These are phyloP conservation scores for Heterobasidion occidentale DNA, from an alignment of 1,284 basidiomycete species.

Conservation along the genomic window DNA sequence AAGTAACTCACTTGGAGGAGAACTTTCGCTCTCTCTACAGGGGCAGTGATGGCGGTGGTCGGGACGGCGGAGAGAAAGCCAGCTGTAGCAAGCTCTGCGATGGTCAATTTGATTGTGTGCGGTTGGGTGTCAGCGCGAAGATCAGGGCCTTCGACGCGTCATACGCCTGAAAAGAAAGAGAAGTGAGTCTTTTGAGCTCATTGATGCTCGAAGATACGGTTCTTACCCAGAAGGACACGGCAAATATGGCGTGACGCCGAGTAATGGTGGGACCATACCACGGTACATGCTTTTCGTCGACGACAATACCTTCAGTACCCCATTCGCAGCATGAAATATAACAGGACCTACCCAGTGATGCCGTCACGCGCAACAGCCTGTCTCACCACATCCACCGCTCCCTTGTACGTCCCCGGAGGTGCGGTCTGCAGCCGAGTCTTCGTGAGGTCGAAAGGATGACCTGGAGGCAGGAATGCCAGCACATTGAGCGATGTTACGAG, in stretches of 20 bases:
- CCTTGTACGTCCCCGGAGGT: conserved; percentile 82
- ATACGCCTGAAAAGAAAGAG: conserved; percentile 60
- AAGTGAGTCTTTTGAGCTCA: background rate
- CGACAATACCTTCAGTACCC: background rate
- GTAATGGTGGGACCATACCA: conserved; percentile 91
- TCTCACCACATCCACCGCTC: conserved; percentile 89
- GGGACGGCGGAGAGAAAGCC: conserved; percentile 95
- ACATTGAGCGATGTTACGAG: background rate
- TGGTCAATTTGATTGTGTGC: conserved; percentile 61
- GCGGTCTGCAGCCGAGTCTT: conserved; percentile 97
- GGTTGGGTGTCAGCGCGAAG: conserved; percentile 61
- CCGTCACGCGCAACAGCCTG: conserved; percentile 90
- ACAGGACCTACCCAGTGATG: conserved; percentile 61
- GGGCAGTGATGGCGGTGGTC: conserved; percentile 87
- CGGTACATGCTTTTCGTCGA: conserved; percentile 70
- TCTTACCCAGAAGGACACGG: conserved; percentile 93
- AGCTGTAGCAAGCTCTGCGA: conserved; percentile 82
- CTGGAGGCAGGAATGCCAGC: conserved; percentile 29
- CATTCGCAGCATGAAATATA: background rate
- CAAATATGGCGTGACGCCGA: conserved; percentile 99
- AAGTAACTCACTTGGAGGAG: conserved; percentile 66
- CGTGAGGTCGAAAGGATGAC: conserved; percentile 96
- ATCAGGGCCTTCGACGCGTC: conserved; percentile 92
- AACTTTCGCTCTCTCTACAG: conserved; percentile 97
- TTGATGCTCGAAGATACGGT: background rate